These are phyloP conservation scores for Ceratonia siliqua DNA, from an alignment of 306 rosid genomes.

Conservation along the genomic window DNA sequence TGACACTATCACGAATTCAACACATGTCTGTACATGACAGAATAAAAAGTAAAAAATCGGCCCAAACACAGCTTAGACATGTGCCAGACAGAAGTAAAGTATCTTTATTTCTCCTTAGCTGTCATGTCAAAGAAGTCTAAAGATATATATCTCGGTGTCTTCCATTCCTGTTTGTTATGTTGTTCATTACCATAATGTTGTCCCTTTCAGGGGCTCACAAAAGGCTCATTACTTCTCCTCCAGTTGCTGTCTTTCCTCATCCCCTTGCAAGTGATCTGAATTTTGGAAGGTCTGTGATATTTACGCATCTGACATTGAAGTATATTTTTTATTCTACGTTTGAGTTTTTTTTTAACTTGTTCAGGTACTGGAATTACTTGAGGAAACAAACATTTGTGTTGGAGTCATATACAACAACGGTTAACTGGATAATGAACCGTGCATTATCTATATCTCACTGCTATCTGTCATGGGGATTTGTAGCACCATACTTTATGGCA, in stretches of 20 bases:
- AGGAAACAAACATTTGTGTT: conserved; percentile 98
- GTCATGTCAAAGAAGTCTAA: no score
- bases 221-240: conserved; percentile 89
- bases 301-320: conserved; percentile 11
- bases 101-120: no score
- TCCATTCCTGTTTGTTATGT: conserved; percentile 13
- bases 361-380: conserved; percentile 98
- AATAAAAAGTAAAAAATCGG: no score
- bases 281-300: conserved; percentile 75
- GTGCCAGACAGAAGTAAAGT: no score
- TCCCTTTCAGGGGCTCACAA: conserved; percentile 78
- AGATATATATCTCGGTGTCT: neutral
- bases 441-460: conserved; percentile 78
- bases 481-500: conserved; percentile 75
- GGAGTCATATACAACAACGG: conserved; percentile 82
- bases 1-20: no score
- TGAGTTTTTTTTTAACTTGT: conserved; percentile 30
- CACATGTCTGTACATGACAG: no score
- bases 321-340: conserved; percentile 21
- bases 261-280: conserved; percentile 96
- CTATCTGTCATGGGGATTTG: conserved; percentile 96
- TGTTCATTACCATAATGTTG: conserved; percentile 29
- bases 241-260: conserved; percentile 96
- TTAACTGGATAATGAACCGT: conserved; percentile 92
- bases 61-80: no score